Conservation (phyloP, 139 green algal genomes). For the Edaphochlamys debaryana region DNA sequence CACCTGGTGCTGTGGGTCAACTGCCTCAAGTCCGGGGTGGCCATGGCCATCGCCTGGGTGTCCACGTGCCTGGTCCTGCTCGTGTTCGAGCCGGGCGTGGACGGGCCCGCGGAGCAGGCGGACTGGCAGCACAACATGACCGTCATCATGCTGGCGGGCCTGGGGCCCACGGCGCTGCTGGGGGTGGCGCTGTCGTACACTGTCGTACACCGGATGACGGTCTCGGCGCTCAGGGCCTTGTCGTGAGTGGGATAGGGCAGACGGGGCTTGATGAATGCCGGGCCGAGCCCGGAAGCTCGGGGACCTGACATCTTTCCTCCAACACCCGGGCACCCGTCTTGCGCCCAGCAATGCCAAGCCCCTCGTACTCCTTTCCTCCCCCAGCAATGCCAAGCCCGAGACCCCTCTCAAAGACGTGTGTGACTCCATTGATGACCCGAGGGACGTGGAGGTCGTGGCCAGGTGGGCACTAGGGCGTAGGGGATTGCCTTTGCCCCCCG, state of each 20-base stretch:
- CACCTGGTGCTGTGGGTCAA: not conserved
- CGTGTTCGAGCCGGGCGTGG: not conserved
- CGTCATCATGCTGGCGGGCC: slow-evolving; percentile 6
- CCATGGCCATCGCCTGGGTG: not conserved
- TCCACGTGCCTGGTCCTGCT: not conserved
- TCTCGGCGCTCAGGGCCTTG: not conserved
- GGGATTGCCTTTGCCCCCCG: too few relatives aligned
- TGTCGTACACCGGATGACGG: not conserved
- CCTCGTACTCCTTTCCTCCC: too few relatives aligned
- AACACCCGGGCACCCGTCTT: too few relatives aligned
- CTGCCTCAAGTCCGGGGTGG: not conserved
- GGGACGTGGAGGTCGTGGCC: not conserved
- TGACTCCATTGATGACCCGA: not conserved
- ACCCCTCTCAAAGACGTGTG: not conserved
- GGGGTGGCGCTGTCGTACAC: not conserved
- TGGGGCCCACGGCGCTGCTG: not conserved
- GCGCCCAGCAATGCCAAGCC: too few relatives aligned
- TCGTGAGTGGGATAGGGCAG: not conserved
- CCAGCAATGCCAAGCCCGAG: not conserved
- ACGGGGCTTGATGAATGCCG: not conserved
- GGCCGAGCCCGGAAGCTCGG: not conserved
- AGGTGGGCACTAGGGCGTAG: too few relatives aligned
- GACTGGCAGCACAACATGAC: not conserved
- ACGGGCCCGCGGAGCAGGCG: not conserved
- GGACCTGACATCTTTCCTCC: not conserved